Base-by-base conservation (phyloP, 129 eudicot genomes). In the Erigeron canadensis region DNA sequence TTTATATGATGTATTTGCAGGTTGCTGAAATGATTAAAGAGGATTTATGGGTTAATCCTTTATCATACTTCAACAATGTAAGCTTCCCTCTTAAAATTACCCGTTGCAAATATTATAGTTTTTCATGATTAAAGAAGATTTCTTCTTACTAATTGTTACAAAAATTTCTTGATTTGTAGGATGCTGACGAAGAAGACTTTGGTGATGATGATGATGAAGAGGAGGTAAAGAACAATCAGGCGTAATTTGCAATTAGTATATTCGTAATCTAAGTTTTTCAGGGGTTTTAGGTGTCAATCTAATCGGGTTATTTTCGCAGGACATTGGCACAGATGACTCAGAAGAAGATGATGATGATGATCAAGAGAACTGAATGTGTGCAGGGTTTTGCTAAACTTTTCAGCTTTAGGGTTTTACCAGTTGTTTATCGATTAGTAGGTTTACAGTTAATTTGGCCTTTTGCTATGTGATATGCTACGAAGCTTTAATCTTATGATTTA, bases 31-130 rank as follows among this genome's bases (percentile, higher is more conserved):
- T 90, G 75, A 93, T 93, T 59, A 93, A 84, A 81, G 98, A 93
- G 70, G 98, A 93, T 68, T 84, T 93, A 74, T 93, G 98, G 98
- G 92, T 93, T 38, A 93, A 93, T 64, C 96, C 98, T 42, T 89
- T 93, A 48, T 53, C 86, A 7, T 93, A 87, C 72, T 93, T 93
- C 70, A 85, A 82, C 84, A 89, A 84, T 79, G 98, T 93, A 78
- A 63, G 34, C 46, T 65, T 62, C 3, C 69, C 54, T 63, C 5
- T 17, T 63, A 4, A 17, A 43, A 62, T 63, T 7, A 46, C n/a
- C 21, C 12, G 43, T 65, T 21, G 37, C 44, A 8, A 11, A 7
- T 50, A 19, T 7, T 28, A 28, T 28, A 1, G 34, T 28, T 28
- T 28, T 54, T n/a, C 44, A 37, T 71, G 64, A 54, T 38, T 18